Conservation (phyloP, 2,329 filamentous ascomycete genomes). For the Plectosphaerella plurivora region DNA sequence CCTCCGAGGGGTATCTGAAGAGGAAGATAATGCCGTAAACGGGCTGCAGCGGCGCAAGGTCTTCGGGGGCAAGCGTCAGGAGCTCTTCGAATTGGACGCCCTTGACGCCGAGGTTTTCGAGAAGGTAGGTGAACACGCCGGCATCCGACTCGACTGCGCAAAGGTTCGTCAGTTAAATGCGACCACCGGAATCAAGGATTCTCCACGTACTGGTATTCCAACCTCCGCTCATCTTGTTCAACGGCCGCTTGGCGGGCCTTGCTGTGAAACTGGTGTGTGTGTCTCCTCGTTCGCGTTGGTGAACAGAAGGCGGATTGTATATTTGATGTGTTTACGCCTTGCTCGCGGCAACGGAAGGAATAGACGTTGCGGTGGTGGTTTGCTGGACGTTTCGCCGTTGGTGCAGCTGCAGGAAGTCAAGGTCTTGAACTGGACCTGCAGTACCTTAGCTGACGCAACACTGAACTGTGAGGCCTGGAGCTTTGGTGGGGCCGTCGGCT, state of each 20-base stretch:
- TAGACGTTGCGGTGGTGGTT: too few relatives aligned
- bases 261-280: neutral
- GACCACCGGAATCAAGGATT: constrained; percentile 2
- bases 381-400: too few relatives aligned
- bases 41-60: constrained; percentile 65
- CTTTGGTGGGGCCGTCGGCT: too few relatives aligned
- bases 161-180: neutral
- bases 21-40: constrained; percentile 97
- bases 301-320: neutral
- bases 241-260: constrained; percentile 7
- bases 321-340: neutral
- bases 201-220: constrained; percentile 79
- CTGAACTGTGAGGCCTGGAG: too few relatives aligned
- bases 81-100: constrained; percentile 97
- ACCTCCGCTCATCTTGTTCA: constrained; percentile 63
- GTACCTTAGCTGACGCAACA: too few relatives aligned
- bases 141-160: constrained; percentile 81
- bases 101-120: constrained; percentile 86
- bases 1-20: constrained; percentile 90
- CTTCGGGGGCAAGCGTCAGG: constrained; percentile 76
- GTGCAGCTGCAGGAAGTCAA: too few relatives aligned
- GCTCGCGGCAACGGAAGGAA: too few relatives aligned
- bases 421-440: too few relatives aligned
- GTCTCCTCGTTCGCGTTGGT: neutral
- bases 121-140: constrained; percentile 94